Evolutionary conservation across 352 stramenopile species (phyloP).

Genomic region (Globisporangium carolinianum): DNA sequence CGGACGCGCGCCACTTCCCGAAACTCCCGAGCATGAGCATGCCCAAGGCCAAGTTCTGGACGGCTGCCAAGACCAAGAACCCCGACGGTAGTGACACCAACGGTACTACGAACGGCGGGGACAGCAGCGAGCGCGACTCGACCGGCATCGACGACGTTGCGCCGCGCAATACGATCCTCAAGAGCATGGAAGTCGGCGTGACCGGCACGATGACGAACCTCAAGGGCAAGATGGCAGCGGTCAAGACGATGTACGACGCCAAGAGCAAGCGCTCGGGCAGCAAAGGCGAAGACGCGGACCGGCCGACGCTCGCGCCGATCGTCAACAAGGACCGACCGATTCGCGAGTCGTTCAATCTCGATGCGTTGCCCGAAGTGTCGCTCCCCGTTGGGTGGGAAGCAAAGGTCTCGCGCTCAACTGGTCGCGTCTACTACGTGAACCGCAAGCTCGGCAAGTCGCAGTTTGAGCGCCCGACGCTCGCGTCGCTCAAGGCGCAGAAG

Average conservation of each 20-base stretch:
- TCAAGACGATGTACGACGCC: slow-evolving; percentile 71
- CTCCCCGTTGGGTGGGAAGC: slow-evolving; percentile 78
- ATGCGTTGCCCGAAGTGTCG: slow-evolving; percentile 74
- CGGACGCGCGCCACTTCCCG: slow-evolving; percentile 47
- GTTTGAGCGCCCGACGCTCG: slow-evolving; percentile 79
- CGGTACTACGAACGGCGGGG: slow-evolving; percentile 16
- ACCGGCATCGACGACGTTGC: slow-evolving; percentile 36
- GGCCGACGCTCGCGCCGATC: slow-evolving; percentile 16
- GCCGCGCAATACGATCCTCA: slow-evolving; percentile 65
- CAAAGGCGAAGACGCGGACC: slow-evolving; percentile 34
- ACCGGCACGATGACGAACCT: slow-evolving; percentile 71
- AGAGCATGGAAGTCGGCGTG: slow-evolving; percentile 64
- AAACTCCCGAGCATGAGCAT: slow-evolving; percentile 58
- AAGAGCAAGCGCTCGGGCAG: slow-evolving; percentile 57
- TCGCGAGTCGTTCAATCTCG: slow-evolving; percentile 81
- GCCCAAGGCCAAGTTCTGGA: slow-evolving; percentile 69
- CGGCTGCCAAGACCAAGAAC: slow-evolving; percentile 29
- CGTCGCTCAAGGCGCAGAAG: slow-evolving; percentile 81
- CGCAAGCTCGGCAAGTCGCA: slow-evolving; percentile 82
- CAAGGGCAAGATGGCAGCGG: slow-evolving; percentile 74
- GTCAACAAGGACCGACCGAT: slow-evolving; percentile 46
- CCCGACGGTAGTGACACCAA: slow-evolving; percentile 38
- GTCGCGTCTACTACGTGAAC: slow-evolving; percentile 87
- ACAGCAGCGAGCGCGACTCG: slow-evolving; percentile 22
- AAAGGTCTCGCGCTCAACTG: slow-evolving; percentile 82